Conservation (phyloP, 2,329 filamentous ascomycete species). For the Colletotrichum sp. region DNA sequence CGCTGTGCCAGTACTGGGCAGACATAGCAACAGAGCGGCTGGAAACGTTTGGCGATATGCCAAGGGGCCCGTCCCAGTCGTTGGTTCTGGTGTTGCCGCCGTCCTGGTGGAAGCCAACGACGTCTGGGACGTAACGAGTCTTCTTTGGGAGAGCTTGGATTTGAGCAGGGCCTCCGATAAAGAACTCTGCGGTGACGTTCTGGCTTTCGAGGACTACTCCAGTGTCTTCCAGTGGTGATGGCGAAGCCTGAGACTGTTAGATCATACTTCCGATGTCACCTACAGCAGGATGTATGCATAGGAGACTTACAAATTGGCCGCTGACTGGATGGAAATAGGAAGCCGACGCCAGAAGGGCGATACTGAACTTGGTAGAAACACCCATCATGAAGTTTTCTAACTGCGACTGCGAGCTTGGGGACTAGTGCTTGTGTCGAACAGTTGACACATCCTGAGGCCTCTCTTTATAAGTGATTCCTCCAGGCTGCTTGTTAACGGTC, state of each 20-base stretch:
- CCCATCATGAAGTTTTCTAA: neutral
- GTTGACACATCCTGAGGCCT: rapidly evolving
- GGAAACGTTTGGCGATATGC: neutral
- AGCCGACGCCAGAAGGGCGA: neutral
- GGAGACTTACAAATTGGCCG: neutral
- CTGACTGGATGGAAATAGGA: rapidly evolving
- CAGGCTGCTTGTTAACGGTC: too few relatives aligned
- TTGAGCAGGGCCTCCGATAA: neutral
- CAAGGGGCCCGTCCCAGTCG: neutral
- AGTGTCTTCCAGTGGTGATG: neutral
- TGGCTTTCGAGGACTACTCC: neutral
- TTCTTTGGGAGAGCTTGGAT: neutral
- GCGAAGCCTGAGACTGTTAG: neutral
- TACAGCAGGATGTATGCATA: too few relatives aligned
- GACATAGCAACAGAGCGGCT: neutral
- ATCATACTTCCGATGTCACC: neutral
- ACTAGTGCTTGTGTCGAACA: rapidly evolving
- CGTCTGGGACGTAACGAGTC: neutral
- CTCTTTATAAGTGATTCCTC: neutral
- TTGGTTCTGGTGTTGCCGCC: neutral
- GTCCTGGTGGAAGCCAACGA: neutral
- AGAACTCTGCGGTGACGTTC: neutral
- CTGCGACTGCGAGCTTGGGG: neutral
- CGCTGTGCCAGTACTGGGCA: neutral
- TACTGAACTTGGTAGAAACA: neutral